Percentiles rank a stretch among this genome's conserved stretches.
Evolutionary conservation across 306 rosid species (phyloP).

Genomic region (Cicer arietinum): DNA sequence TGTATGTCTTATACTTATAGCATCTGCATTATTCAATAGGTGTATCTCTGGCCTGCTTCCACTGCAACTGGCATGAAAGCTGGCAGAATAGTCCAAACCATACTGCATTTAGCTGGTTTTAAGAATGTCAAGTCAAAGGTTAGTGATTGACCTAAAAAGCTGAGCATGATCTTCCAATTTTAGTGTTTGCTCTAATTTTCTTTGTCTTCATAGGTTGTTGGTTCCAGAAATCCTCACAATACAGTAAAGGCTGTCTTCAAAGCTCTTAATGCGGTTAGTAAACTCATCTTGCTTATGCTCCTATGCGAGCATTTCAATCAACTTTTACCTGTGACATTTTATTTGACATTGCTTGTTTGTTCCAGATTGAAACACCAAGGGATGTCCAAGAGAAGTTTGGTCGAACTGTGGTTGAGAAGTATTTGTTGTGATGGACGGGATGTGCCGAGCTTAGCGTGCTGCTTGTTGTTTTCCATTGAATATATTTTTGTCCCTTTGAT

Average conservation of each 20-base stretch:
- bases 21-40: conserved; percentile 51
- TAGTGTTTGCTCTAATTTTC: conserved; percentile 35
- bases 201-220: conserved; percentile 66
- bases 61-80: conserved; percentile 87
- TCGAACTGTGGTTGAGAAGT: conserved; percentile 90
- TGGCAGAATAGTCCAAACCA: conserved; percentile 81
- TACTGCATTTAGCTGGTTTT: conserved; percentile 83
- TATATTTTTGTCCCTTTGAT: conserved; percentile 11
- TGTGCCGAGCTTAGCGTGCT: conserved; percentile 34
- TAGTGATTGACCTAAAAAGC: conserved; percentile 42
- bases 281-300: conserved; percentile 37
- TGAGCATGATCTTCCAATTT: conserved; percentile 32
- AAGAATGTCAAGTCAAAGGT: conserved; percentile 96
- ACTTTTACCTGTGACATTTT: conserved; percentile 24
- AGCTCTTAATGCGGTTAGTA: conserved; percentile 86
- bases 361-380: conserved; percentile 88
- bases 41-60: conserved; percentile 96
- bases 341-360: conserved; percentile 28
- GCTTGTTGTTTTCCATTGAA: conserved; percentile 38
- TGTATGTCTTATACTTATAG: conserved; percentile 20
- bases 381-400: conserved; percentile 93
- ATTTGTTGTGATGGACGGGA: conserved; percentile 59
- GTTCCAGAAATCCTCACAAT: conserved; percentile 88
- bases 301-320: conserved; percentile 21
- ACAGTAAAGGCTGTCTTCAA: conserved; percentile 88